A percentile compares a stretch with the other conserved stretches of the same genome.
These are phyloP conservation scores for Aspergillus aculeatus DNA, from an alignment of 2,329 filamentous ascomycete genomes.

Conservation along the genomic window DNA sequence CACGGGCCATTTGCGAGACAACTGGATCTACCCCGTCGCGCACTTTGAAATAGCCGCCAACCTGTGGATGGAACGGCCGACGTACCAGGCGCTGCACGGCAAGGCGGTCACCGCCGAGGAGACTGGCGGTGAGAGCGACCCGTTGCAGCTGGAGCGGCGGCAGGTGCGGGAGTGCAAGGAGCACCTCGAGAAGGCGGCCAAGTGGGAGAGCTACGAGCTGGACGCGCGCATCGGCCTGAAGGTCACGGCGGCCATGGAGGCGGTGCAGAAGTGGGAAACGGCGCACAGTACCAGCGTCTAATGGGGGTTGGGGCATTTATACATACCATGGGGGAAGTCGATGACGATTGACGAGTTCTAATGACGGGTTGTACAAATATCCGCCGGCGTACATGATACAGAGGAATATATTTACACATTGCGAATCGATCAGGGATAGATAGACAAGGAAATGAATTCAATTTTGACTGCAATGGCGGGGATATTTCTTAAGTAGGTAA, in stretches of 20 bases:
- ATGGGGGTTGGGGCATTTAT: constrained; percentile 12
- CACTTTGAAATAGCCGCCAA: constrained; percentile 85
- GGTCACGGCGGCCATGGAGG: constrained; percentile 47
- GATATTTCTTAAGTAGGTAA: too few relatives aligned
- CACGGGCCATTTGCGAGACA: constrained; percentile 51
- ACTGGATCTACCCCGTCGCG: constrained; percentile 70
- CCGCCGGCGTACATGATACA: neutral
- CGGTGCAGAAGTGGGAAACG: constrained; percentile 45
- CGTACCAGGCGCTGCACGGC: constrained; percentile 37
- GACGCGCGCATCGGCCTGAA: constrained; percentile 57
- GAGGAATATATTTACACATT: neutral
- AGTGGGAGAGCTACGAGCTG: constrained; percentile 62
- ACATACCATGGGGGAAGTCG: neutral
- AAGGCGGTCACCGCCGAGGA: constrained; percentile 3
- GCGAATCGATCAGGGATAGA: neutral
- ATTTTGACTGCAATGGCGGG: neutral
- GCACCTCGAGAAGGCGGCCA: constrained; percentile 57
- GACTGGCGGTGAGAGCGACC: constrained; percentile 4
- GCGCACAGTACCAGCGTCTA: constrained; percentile 21
- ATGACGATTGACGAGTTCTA: neutral
- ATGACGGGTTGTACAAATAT: neutral
- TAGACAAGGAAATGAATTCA: neutral
- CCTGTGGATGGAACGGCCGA: constrained; percentile 67
- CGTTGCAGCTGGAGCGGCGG: constrained; percentile 31
- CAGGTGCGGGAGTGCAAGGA: constrained; percentile 54